phyloP scores from a whole-genome alignment of 2,329 filamentous ascomycete species.

The Cercospora zeina region DNA sequence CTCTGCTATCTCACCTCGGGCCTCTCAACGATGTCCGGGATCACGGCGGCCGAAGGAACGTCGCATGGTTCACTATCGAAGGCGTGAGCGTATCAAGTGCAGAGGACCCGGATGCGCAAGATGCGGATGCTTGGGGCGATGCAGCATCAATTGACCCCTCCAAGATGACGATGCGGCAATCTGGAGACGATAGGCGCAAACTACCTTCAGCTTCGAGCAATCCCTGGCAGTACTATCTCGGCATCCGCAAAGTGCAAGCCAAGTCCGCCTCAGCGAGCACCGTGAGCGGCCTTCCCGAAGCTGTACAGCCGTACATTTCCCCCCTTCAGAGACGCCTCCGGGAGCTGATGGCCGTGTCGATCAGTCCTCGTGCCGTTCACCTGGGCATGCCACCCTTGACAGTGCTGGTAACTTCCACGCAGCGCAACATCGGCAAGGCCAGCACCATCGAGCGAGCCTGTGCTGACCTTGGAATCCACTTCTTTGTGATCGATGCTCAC shows the following conservation, averaged over 20 bases:
- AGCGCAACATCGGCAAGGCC: constrained; percentile 91
- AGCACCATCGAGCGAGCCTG: constrained; percentile 74
- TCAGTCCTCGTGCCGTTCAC: constrained; percentile 81
- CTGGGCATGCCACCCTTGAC: constrained; percentile 84
- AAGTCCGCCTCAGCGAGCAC: constrained; percentile 44
- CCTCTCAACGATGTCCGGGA: constrained; percentile 57
- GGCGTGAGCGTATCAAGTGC: constrained; percentile 59
- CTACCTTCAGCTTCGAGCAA: constrained; percentile 74
- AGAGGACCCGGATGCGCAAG: constrained; percentile 58
- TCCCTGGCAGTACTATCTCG: constrained; percentile 88
- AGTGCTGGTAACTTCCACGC: constrained; percentile 84
- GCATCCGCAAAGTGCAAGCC: constrained; percentile 66
- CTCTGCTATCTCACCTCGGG: constrained; percentile 43
- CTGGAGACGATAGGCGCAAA: constrained; percentile 79
- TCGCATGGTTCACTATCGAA: constrained; percentile 91
- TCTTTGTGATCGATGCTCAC: constrained; percentile 84
- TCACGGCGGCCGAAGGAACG: constrained; percentile 41
- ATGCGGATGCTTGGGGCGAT: constrained; percentile 76
- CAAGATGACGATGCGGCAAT: constrained; percentile 85
- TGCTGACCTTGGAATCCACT: constrained; percentile 85
- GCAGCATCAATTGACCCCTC: constrained; percentile 82
- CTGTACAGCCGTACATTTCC: constrained; percentile 48
- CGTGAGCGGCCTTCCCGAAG: constrained; percentile 37
- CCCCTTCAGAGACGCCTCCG: constrained; percentile 64
- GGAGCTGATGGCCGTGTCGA: constrained; percentile 83